These are phyloP conservation scores for Stephanodiscus minutulus DNA, from an alignment of 108 stramenopile genomes.

Conservation along the genomic window DNA sequence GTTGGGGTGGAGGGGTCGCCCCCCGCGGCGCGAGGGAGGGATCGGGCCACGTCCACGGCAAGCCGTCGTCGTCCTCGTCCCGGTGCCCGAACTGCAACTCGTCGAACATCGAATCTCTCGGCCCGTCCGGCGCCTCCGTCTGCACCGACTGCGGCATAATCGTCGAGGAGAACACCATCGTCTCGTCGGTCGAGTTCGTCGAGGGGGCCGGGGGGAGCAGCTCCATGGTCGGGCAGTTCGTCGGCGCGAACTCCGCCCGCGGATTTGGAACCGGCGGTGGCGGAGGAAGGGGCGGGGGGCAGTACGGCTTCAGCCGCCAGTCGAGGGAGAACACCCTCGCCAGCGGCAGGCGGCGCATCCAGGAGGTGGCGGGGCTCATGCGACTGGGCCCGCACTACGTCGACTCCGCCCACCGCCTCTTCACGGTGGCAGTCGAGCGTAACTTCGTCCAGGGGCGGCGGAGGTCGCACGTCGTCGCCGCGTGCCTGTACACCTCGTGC, in stretches of 20 bases:
- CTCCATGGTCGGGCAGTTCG: conserved; percentile 90
- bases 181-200: conserved; percentile 88
- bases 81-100: conserved; percentile 90
- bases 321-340: conserved; percentile 92
- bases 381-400: conserved; percentile 81
- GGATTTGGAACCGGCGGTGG: conserved; percentile 33
- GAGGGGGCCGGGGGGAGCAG: conserved; percentile 89
- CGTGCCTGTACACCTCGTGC: conserved; percentile 98
- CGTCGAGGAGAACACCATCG: conserved; percentile 93
- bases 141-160: conserved; percentile 93
- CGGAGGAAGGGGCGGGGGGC: conserved; percentile 59
- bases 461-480: conserved; percentile 92
- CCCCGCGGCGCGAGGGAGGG: too few relatives aligned
- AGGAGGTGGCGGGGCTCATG: conserved; percentile 82
- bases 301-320: conserved; percentile 88
- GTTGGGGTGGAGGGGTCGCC: too few relatives aligned
- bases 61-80: background rate
- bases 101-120: conserved; percentile 81
- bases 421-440: conserved; percentile 92
- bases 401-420: conserved; percentile 92
- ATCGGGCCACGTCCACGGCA: too few relatives aligned
- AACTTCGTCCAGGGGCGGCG: conserved; percentile 94
- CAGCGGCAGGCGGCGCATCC: conserved; percentile 82
- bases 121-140: conserved; percentile 71
- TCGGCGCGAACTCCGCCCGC: conserved; percentile 65